Evolutionary conservation across 1,284 basidiomycete genomes (phyloP).

Genomic region (Schizophyllum amplum): DNA sequence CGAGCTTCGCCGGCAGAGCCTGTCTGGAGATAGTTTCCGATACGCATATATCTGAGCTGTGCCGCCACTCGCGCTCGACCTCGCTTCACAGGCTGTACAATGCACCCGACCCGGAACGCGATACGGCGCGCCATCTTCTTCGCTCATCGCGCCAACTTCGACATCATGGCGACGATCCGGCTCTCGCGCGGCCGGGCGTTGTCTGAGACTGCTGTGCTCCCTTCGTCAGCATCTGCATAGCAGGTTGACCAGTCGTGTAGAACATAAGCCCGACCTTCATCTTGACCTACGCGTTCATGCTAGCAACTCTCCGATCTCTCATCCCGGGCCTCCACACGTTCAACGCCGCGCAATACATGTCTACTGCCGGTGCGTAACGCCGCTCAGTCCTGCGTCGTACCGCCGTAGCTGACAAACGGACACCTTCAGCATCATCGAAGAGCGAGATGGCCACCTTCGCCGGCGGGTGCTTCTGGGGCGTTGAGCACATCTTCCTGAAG

Average conservation of each 20-base stretch:
- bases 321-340: neutral
- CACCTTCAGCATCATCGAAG: constrained; percentile 7
- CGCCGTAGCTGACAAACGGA: too few relatives aligned
- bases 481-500: constrained; percentile 82
- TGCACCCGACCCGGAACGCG: too few relatives aligned
- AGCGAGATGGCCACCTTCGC: constrained; percentile 74
- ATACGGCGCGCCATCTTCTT: neutral
- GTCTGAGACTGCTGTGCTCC: too few relatives aligned
- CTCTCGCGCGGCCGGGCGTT: too few relatives aligned
- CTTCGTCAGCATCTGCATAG: neutral
- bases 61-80: too few relatives aligned
- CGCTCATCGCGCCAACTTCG: neutral
- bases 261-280: neutral
- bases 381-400: too few relatives aligned
- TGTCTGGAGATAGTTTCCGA: too few relatives aligned
- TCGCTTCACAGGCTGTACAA: too few relatives aligned
- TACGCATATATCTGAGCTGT: too few relatives aligned
- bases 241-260: neutral
- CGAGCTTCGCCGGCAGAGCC: too few relatives aligned
- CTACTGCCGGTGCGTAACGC: neutral
- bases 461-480: constrained; percentile 79
- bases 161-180: neutral
- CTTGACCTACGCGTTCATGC: neutral
- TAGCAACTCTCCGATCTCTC: neutral
- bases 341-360: neutral